phyloP scores from a whole-genome alignment of 2,329 filamentous ascomycete species.

The Aspergillus ruber region DNA sequence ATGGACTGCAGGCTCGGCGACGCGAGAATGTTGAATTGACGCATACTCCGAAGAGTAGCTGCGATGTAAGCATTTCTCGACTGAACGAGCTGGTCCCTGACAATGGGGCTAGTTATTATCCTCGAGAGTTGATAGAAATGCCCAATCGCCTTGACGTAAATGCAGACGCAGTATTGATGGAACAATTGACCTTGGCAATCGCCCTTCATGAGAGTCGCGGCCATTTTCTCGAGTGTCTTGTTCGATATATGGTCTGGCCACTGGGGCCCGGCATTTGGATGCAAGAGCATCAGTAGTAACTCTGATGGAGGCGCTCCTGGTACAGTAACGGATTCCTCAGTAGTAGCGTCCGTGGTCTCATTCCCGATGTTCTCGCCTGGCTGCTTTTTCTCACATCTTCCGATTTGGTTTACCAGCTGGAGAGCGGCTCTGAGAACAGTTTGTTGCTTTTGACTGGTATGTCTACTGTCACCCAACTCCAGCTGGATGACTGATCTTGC shows the following conservation, averaged over 20 bases:
- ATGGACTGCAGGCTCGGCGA: conserved; percentile 13
- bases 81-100: conserved; percentile 12
- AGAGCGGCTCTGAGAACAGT: conserved; percentile 16
- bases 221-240: conserved; percentile 15
- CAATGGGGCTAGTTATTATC: conserved; percentile 5
- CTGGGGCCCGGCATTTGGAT: conserved; percentile 3
- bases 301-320: conserved; percentile 13
- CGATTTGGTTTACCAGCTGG: conserved; percentile 14
- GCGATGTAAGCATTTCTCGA: conserved; percentile 16
- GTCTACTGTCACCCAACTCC: conserved; percentile 13
- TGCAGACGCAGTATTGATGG: conserved; percentile 19
- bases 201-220: conserved; percentile 8
- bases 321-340: not conserved
- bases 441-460: conserved; percentile 13
- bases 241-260: conserved; percentile 24
- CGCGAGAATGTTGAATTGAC: conserved; percentile 12
- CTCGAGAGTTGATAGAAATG: conserved; percentile 12
- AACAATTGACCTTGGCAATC: conserved; percentile 8
- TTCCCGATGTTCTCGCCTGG: conserved; percentile 3
- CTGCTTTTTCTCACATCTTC: conserved; percentile 4
- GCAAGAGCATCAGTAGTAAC: conserved; percentile 20
- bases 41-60: conserved; percentile 11
- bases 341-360: not conserved
- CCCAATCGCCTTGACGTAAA: conserved; percentile 19
- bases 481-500: conserved; percentile 17